Evolutionary conservation across 345 rosid species (phyloP).

Genomic region (Rhodomyrtus tomentosa): DNA sequence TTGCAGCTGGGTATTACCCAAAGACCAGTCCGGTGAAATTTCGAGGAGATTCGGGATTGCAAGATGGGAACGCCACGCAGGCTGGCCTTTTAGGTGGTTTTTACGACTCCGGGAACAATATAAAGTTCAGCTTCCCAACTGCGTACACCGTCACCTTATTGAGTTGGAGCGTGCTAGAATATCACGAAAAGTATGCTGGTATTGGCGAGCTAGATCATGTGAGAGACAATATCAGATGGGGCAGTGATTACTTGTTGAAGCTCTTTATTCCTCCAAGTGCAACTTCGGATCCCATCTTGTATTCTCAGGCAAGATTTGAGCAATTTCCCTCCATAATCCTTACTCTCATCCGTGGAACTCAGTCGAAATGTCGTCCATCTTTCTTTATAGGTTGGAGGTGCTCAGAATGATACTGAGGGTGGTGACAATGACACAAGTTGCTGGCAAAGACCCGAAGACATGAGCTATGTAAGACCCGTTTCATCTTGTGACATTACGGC

Average conservation of each 20-base stretch:
- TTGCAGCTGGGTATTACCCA: constrained; percentile 44
- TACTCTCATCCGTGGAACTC: not conserved
- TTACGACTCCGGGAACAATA: constrained; percentile 55
- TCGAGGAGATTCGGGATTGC: constrained; percentile 44
- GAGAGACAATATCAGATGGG: constrained; percentile 52
- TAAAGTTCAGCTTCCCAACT: constrained; percentile 50
- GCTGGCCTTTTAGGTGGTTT: constrained; percentile 41
- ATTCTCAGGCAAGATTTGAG: constrained; percentile 41
- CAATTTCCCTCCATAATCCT: not conserved
- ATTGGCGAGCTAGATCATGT: constrained; percentile 49
- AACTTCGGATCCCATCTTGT: constrained; percentile 11
- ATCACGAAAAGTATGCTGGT: constrained; percentile 36
- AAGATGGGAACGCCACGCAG: constrained; percentile 27
- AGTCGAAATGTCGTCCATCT: not conserved
- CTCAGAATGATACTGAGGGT: constrained; percentile 6
- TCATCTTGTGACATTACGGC: constrained; percentile 27
- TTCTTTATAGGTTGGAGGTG: constrained; percentile 35
- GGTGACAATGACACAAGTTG: constrained; percentile 27
- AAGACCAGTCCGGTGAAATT: constrained; percentile 32
- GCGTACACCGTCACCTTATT: constrained; percentile 45
- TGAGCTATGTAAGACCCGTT: constrained; percentile 33
- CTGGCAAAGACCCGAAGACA: constrained; percentile 69
- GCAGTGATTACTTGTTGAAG: constrained; percentile 46
- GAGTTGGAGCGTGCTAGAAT: constrained; percentile 61
- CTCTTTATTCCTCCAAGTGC: constrained; percentile 25